A percentile compares a stretch with the other conserved stretches of the same genome.
phyloP scores from a whole-genome alignment of 2,329 filamentous ascomycete species.

The Xenosphaeropsis pyriputrescens region DNA sequence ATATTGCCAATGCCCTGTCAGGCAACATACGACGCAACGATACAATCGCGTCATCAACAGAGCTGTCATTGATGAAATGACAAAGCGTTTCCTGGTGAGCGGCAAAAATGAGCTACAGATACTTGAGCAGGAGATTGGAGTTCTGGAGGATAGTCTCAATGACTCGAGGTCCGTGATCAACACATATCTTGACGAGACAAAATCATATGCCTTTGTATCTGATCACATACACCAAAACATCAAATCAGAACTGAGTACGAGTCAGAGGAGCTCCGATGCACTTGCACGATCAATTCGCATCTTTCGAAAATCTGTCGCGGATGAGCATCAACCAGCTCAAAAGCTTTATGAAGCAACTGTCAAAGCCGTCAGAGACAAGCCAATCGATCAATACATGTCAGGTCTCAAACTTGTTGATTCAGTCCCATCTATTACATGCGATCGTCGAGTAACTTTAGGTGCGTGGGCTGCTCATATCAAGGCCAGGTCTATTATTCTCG shows the following conservation, averaged over 20 bases:
- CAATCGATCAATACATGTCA: constrained; percentile 10
- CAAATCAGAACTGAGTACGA: constrained; percentile 3
- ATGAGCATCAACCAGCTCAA: constrained; percentile 20
- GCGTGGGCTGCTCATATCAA: constrained; percentile 16
- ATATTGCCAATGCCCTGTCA: constrained; percentile 17
- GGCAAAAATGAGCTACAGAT: constrained; percentile 13
- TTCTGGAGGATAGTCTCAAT: constrained; percentile 5
- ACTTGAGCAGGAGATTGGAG: constrained; percentile 9
- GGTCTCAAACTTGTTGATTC: constrained; percentile 9
- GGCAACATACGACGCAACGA: constrained; percentile 18
- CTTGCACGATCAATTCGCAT: constrained; percentile 9
- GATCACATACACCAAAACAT: constrained; percentile 2
- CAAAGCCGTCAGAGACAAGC: constrained; percentile 7
- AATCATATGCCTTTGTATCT: background rate
- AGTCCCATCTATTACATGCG: constrained; percentile 10
- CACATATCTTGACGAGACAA: constrained; percentile 3
- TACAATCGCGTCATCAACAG: constrained; percentile 22
- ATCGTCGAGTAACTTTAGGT: constrained; percentile 16
- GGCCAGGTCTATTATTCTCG: constrained; percentile 13
- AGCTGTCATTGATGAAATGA: constrained; percentile 21
- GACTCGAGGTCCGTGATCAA: background rate
- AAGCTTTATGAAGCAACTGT: constrained; percentile 23
- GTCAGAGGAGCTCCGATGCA: constrained; percentile 6
- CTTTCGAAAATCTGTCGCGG: constrained; percentile 12
- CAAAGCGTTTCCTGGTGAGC: constrained; percentile 20